A percentile compares a stretch with the other conserved stretches of the same genome.
These are phyloP conservation scores for Malassezia yamatoensis DNA, from an alignment of 1,284 basidiomycete species.

Conservation along the genomic window DNA sequence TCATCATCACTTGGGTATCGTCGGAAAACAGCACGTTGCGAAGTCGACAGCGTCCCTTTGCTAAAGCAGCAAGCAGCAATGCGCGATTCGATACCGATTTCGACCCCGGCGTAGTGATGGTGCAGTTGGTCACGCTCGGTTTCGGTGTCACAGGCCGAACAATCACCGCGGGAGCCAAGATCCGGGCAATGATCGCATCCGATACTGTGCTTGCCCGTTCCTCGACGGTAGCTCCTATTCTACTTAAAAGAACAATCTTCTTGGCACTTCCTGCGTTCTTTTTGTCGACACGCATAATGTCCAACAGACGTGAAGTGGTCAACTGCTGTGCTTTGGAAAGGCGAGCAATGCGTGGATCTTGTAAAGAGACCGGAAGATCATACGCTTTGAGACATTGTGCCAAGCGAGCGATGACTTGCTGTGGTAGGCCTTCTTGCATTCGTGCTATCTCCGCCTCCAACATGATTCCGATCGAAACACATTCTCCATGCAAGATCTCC, in stretches of 20 bases:
- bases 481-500: conserved; percentile 46
- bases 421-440: conserved; percentile 36
- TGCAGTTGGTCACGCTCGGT: conserved; percentile 51
- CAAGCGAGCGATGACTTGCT: conserved; percentile 42
- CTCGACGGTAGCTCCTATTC: conserved; percentile 85
- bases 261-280: conserved; percentile 82
- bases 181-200: conserved; percentile 35
- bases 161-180: conserved; percentile 58
- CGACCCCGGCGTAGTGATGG: conserved; percentile 83
- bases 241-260: conserved; percentile 82
- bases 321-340: conserved; percentile 63
- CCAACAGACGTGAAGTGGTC: conserved; percentile 70
- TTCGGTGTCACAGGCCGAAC: conserved; percentile 22
- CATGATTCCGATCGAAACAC: conserved; percentile 46
- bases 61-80: conserved; percentile 83
- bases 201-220: conserved; percentile 76
- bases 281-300: conserved; percentile 90
- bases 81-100: conserved; percentile 97
- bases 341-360: conserved; percentile 49
- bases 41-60: conserved; percentile 73
- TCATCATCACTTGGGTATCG: conserved; percentile 99
- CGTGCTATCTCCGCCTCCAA: conserved; percentile 46
- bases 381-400: conserved; percentile 40
- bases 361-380: conserved; percentile 38
- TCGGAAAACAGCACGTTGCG: conserved; percentile 90